phyloP scores from a whole-genome alignment of 1,284 basidiomycete species.

The Lignosus rhinocerotis region DNA sequence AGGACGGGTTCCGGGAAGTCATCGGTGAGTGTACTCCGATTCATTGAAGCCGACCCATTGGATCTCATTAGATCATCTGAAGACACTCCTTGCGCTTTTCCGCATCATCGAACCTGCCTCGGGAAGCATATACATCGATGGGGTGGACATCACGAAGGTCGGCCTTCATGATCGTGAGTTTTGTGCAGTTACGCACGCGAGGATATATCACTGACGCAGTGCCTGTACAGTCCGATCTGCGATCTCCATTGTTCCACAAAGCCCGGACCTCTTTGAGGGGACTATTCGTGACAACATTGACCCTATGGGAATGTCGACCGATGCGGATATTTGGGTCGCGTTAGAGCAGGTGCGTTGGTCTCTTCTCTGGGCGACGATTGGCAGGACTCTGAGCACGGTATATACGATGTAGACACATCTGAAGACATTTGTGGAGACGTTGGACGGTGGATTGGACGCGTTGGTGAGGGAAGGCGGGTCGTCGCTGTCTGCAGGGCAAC shows the following conservation, averaged over 20 bases:
- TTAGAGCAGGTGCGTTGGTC: slow-evolving; percentile 62
- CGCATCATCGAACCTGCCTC: slow-evolving; percentile 81
- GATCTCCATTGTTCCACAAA: slow-evolving; percentile 91
- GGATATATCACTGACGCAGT: background rate
- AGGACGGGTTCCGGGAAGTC: slow-evolving; percentile 94
- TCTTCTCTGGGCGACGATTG: background rate
- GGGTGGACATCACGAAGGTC: slow-evolving; percentile 80
- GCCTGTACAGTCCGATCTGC: slow-evolving; percentile 45
- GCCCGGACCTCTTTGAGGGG: slow-evolving; percentile 81
- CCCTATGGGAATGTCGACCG: slow-evolving; percentile 68
- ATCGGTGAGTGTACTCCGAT: slow-evolving; percentile 54
- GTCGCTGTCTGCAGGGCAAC: slow-evolving; percentile 83
- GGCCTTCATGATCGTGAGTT: slow-evolving; percentile 76
- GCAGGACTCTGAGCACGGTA: background rate
- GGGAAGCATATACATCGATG: slow-evolving; percentile 84
- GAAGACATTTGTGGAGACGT: slow-evolving; percentile 69
- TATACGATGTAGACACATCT: slow-evolving; percentile 55
- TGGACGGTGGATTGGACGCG: slow-evolving; percentile 77
- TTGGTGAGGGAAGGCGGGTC: slow-evolving; percentile 79
- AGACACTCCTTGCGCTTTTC: slow-evolving; percentile 70
- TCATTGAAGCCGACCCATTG: background rate
- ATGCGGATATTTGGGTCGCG: slow-evolving; percentile 83
- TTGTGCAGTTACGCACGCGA: background rate
- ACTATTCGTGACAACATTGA: slow-evolving; percentile 86
- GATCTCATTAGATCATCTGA: slow-evolving; percentile 1